Conservation (phyloP, 2,329 filamentous ascomycete species). For the Scedosporium apiospermum region DNA sequence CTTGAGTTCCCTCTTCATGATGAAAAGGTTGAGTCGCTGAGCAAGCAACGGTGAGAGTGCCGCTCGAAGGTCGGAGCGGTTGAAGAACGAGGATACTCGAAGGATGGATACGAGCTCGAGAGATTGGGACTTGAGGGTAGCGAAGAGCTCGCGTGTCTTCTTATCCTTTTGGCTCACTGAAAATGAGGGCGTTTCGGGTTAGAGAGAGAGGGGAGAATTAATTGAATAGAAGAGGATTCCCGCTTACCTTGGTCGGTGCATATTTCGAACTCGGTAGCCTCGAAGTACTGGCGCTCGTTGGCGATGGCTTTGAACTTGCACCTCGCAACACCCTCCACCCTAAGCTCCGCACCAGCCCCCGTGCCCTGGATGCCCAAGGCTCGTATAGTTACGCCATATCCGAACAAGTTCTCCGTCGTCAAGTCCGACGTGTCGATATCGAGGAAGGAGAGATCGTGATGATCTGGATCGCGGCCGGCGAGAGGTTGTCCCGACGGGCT, state of each 20-base stretch:
- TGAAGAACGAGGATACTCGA: conserved; percentile 74
- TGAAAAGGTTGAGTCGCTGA: conserved; percentile 77
- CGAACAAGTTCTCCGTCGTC: conserved; percentile 66
- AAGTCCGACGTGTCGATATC: conserved; percentile 49
- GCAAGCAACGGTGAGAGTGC: conserved; percentile 76
- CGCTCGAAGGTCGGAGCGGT: conserved; percentile 53
- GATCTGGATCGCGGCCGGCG: conserved; percentile 55
- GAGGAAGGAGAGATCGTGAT: conserved; percentile 25
- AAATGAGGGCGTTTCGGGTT: not conserved
- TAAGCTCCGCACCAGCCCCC: conserved; percentile 62
- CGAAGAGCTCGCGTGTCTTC: conserved; percentile 62
- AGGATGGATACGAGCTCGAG: conserved; percentile 79
- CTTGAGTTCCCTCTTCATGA: conserved; percentile 67
- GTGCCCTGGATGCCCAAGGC: conserved; percentile 70
- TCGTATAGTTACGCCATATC: conserved; percentile 72
- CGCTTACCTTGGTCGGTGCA: conserved; percentile 59
- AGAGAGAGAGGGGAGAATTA: conserved; percentile 1
- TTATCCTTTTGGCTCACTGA: conserved; percentile 33
- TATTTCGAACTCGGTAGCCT: conserved; percentile 60
- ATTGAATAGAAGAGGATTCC: not conserved
- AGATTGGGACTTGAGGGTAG: conserved; percentile 72
- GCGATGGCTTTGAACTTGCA: conserved; percentile 43
- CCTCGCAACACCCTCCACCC: conserved; percentile 77
- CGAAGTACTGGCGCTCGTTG: conserved; percentile 76
- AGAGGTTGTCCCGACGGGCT: conserved; percentile 67